phyloP scores from a whole-genome alignment of 2,329 filamentous ascomycete species.

The Fusarium piperis region DNA sequence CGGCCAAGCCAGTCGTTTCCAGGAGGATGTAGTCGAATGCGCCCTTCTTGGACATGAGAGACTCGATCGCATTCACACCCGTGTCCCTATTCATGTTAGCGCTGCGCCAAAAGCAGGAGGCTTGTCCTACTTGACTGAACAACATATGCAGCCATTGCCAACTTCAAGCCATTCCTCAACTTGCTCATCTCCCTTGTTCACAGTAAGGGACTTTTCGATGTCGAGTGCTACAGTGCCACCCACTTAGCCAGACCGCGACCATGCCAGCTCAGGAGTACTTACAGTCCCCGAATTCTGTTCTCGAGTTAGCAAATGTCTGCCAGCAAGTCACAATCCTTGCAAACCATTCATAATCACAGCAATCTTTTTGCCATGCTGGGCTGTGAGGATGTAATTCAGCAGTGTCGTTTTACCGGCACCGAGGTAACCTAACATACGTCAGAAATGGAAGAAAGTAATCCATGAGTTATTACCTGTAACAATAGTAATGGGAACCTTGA shows the following conservation, averaged over 20 bases:
- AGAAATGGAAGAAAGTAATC: not conserved
- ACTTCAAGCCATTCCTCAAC: conserved; percentile 96
- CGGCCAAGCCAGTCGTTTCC: conserved; percentile 93
- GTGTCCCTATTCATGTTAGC: conserved; percentile 71
- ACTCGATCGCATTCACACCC: conserved; percentile 94
- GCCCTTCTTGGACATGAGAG: conserved; percentile 91
- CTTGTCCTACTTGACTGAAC: conserved; percentile 81
- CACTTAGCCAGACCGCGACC: conserved; percentile 13
- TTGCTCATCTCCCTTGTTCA: conserved; percentile 83
- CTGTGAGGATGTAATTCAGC: conserved; percentile 94
- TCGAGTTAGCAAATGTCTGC: conserved; percentile 21
- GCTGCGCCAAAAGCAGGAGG: too few species aligned
- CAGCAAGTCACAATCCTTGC: conserved; percentile 4
- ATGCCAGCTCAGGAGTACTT: conserved; percentile 45
- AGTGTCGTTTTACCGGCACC: conserved; percentile 96
- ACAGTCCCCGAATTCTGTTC: conserved; percentile 82
- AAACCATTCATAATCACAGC: conserved; percentile 93
- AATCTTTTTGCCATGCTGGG: conserved; percentile 96
- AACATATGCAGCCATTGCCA: conserved; percentile 97
- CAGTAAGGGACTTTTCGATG: conserved; percentile 94
- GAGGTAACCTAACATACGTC: conserved; percentile 76
- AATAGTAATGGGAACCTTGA: conserved; percentile 85
- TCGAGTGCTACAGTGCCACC: conserved; percentile 73
- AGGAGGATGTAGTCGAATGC: conserved; percentile 97
- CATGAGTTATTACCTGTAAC: conserved; percentile 69